These are phyloP conservation scores for Verruconis gallopava DNA, from an alignment of 2,329 filamentous ascomycete species.

Conservation along the genomic window DNA sequence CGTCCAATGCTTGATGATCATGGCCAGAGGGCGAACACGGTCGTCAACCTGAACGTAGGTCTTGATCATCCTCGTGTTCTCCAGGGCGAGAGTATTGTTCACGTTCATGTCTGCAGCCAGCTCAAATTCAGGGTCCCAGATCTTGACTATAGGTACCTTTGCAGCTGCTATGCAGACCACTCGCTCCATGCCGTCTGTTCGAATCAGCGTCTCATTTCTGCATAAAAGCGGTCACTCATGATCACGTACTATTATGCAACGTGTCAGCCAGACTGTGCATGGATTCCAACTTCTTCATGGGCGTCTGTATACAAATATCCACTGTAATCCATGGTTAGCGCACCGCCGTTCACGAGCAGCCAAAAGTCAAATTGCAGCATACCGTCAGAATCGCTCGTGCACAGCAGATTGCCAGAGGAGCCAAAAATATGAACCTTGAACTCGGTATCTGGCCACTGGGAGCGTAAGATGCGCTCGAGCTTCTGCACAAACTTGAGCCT, in stretches of 20 bases:
- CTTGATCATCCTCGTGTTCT: conserved; percentile 96
- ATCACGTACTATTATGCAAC: conserved; percentile 70
- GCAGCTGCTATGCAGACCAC: conserved; percentile 90
- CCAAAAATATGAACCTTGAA: conserved; percentile 92
- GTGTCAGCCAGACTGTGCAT: conserved; percentile 85
- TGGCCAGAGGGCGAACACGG: conserved; percentile 79
- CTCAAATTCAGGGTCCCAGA: conserved; percentile 87
- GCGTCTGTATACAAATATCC: conserved; percentile 92
- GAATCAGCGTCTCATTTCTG: conserved; percentile 3
- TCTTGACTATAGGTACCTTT: conserved; percentile 96
- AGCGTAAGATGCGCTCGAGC: conserved; percentile 74
- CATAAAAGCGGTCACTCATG: not conserved
- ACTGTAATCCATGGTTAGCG: conserved; percentile 41
- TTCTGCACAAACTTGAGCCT: conserved; percentile 70
- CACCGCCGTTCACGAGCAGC: too few relatives aligned
- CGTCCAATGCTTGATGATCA: conserved; percentile 98
- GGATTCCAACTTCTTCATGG: conserved; percentile 73
- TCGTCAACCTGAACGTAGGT: conserved; percentile 92
- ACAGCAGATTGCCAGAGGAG: conserved; percentile 91
- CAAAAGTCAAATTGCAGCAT: too few relatives aligned
- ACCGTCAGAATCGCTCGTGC: conserved; percentile 94
- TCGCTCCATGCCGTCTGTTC: conserved; percentile 82
- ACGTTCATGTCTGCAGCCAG: conserved; percentile 97
- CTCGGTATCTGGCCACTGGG: conserved; percentile 80
- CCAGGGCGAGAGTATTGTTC: conserved; percentile 87